phyloP scores from a whole-genome alignment of 2,329 filamentous ascomycete genomes.

The Kalaharituber pfeilii region DNA sequence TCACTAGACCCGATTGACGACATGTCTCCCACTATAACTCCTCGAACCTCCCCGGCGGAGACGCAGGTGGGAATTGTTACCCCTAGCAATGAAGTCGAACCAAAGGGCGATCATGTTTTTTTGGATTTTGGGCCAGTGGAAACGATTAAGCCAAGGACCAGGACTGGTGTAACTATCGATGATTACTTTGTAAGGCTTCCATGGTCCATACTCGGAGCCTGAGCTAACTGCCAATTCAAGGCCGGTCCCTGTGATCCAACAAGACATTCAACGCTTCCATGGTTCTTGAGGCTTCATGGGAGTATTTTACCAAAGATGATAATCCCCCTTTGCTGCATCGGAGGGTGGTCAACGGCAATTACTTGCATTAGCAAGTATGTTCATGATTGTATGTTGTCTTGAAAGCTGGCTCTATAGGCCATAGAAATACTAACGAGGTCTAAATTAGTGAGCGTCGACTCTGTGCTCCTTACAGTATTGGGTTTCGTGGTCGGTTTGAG shows the following conservation, averaged over 20 bases:
- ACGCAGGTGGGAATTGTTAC: too few species aligned
- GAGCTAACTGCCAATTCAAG: slow-evolving; percentile 4
- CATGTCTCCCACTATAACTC: too few species aligned
- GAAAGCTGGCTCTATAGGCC: neutral
- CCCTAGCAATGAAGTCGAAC: too few species aligned
- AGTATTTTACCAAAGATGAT: slow-evolving; percentile 59
- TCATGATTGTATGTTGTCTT: slow-evolving; percentile 26
- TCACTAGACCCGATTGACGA: too few species aligned
- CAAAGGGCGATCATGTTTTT: too few species aligned
- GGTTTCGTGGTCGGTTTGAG: slow-evolving; percentile 68
- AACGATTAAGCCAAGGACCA: neutral
- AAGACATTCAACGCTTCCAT: slow-evolving; percentile 59
- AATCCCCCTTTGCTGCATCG: slow-evolving; percentile 46
- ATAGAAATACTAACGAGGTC: slow-evolving; percentile 7
- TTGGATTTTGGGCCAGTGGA: too few species aligned
- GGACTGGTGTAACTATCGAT: neutral
- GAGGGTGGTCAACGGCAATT: slow-evolving; percentile 47
- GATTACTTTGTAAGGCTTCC: slow-evolving; percentile 12
- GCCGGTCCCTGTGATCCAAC: slow-evolving; percentile 49
- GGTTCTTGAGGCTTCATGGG: slow-evolving; percentile 58
- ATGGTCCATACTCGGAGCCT: neutral
- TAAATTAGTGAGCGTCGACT: slow-evolving; percentile 38
- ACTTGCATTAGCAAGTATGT: slow-evolving; percentile 38
- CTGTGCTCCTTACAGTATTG: slow-evolving; percentile 55
- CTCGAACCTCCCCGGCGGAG: too few species aligned